Evolutionary conservation across 805 yeast genomes (phyloP), one percentile per base, ranked within the genome.

Genomic region (Babjeviella inositovora): DNA sequence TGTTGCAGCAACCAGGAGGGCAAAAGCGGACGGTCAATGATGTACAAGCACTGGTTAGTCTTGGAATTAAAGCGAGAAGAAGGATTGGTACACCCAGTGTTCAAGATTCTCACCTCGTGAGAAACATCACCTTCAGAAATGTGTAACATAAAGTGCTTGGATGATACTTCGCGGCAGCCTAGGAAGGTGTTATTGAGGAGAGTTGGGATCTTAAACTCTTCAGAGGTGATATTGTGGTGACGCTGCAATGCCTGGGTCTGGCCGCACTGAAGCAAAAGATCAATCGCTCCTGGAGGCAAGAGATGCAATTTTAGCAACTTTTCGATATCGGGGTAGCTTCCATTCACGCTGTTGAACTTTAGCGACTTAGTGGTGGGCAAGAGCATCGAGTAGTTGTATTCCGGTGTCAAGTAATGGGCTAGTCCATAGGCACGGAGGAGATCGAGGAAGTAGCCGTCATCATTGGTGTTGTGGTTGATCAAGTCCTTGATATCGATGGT

Each of bases 321-420:
- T 19, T 54, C 53, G 15, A 81, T 42, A 10, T 56, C 51, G 1
- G 47, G 41, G 21, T 52, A 51, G 15, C 46, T 47, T 5, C 48
- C 35, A 14, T 66, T 59, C 25, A 63, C 57, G 32, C 67, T 73
- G 17, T 57, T 67, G 29, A 56, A 47, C 7, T 40, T 33, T 28
- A 82, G 41, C 1, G 82, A 66, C 10, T 59, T 57, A 3, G 65
- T 47, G 1, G 73, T 58, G 1, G 97, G 96, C 0, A 82, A 62
- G 13, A 85, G 44, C n/a, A 84, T 42, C 0, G 95, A 79, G 39
- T 54, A 58, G 23, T 53, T 44, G 14, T 41, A 47, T 13, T 53
- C 39, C 2, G 43, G 35, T 3, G 50, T 39, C 4, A 77, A 39
- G 1, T 65, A 48, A 7, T 56, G 34, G 2, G 49, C 24, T 15